These are phyloP conservation scores for Picochlorum sp. DNA, from an alignment of 139 green algal species.

Conservation along the genomic window DNA sequence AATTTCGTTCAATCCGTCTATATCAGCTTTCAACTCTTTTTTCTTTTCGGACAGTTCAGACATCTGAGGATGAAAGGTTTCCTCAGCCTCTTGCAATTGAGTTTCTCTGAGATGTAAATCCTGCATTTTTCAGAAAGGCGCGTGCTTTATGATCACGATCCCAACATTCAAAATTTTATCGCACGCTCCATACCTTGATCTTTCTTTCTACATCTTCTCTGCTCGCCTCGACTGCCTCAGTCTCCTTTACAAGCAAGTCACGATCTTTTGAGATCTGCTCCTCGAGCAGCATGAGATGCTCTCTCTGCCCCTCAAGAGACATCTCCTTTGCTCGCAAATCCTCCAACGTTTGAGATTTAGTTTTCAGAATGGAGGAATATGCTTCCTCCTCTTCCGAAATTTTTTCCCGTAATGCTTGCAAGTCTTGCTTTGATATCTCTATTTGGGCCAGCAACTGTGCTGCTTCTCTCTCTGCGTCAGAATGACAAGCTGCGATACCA, in stretches of 20 bases:
- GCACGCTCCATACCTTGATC: no score
- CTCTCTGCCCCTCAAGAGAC: no score
- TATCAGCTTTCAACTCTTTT: constrained; percentile 20
- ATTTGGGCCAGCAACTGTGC: neutral
- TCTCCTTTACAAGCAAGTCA: no score
- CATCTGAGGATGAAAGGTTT: constrained; percentile 12
- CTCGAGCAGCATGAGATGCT: no score
- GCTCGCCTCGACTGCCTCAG: no score
- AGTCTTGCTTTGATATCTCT: neutral
- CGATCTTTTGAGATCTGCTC: no score
- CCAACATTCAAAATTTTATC: neutral
- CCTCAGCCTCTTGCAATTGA: constrained; percentile 1
- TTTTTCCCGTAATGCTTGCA: neutral
- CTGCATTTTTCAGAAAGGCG: neutral
- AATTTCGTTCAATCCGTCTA: no score
- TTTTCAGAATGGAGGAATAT: no score
- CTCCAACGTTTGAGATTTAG: no score
- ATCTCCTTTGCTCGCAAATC: no score
- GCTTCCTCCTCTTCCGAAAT: neutral
- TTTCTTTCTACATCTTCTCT: no score
- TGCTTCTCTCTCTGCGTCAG: neutral
- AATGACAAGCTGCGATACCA: neutral
- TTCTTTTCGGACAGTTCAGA: constrained; percentile 33
- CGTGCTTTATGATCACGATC: neutral
- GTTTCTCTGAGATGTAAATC: constrained; percentile 6